Evolutionary conservation across 169 alveolate species (phyloP).

Genomic region (Plasmodium sp.): DNA sequence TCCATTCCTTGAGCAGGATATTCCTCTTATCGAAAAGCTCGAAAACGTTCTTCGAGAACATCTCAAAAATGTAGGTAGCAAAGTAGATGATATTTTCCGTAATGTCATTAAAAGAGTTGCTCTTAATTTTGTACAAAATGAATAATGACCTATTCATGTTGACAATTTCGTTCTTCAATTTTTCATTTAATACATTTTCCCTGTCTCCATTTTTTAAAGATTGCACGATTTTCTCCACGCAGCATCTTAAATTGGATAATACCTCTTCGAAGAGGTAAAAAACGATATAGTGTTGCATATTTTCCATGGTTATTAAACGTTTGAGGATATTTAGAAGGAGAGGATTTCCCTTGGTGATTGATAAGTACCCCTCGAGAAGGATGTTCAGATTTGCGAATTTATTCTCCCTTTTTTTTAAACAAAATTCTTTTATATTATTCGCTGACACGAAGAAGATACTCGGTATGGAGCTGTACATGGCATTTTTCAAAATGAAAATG

Average conservation of each 20-base stretch:
- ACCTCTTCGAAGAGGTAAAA: constrained; percentile 36
- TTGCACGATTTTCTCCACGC: constrained; percentile 19
- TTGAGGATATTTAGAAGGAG: constrained; percentile 14
- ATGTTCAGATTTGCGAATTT: constrained; percentile 46
- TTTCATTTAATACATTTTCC: background rate
- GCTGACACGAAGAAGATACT: constrained; percentile 48
- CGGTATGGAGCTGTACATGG: constrained; percentile 36
- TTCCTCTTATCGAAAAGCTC: constrained; percentile 31
- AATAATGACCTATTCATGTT: constrained; percentile 48
- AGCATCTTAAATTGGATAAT: constrained; percentile 10
- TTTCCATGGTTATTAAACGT: background rate
- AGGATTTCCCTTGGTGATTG: constrained; percentile 41
- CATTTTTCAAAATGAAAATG: constrained; percentile 54
- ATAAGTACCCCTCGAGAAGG: constrained; percentile 39
- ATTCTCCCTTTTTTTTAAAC: constrained; percentile 60
- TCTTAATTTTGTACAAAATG: constrained; percentile 40
- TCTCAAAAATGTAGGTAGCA: constrained; percentile 71
- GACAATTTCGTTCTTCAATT: constrained; percentile 45
- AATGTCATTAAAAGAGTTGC: constrained; percentile 5
- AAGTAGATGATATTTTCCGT: constrained; percentile 56
- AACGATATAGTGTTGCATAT: constrained; percentile 2
- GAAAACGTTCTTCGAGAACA: constrained; percentile 42
- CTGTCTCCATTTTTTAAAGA: constrained; percentile 10
- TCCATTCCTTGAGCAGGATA: constrained; percentile 38
- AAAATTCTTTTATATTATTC: constrained; percentile 49